phyloP scores from a whole-genome alignment of 73 alveolate genomes.

The Paramecium primaurelia region DNA sequence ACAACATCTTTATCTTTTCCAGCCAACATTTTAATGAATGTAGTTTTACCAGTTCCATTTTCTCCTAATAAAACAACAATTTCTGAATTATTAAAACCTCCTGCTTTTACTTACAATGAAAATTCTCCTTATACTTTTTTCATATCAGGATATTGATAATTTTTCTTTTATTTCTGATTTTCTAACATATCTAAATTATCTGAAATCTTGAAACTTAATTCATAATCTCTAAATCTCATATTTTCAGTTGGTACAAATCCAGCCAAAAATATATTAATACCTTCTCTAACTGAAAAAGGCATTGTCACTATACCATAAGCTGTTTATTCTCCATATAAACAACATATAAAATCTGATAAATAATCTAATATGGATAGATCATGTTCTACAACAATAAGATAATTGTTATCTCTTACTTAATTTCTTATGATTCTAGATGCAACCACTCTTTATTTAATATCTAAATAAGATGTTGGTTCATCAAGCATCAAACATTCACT shows the following conservation, averaged over 20 bases:
- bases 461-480: constrained; percentile 98
- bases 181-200: constrained; percentile 69
- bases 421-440: constrained; percentile 94
- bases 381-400: constrained; percentile 95
- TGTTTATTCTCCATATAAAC: constrained; percentile 97
- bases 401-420: constrained; percentile 82
- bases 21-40: constrained; percentile 96
- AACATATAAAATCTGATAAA: constrained; percentile 97
- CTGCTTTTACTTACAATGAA: constrained; percentile 83
- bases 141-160: constrained; percentile 88
- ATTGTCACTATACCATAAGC: constrained; percentile 99
- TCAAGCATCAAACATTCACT: constrained; percentile 99
- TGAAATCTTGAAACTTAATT: constrained; percentile 90
- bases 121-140: constrained; percentile 82
- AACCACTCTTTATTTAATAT: constrained; percentile 93
- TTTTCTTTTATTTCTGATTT: constrained; percentile 61
- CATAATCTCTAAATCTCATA: constrained; percentile 97
- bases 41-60: constrained; percentile 98
- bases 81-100: constrained; percentile 90
- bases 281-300: constrained; percentile 99
- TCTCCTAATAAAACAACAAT: constrained; percentile 97
- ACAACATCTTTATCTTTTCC: constrained; percentile 83
- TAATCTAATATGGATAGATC: constrained; percentile 98
- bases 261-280: constrained; percentile 96
- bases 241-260: constrained; percentile 99